phyloP scores from a whole-genome alignment of 148 eudicot species.

The Chenopodium album region DNA sequence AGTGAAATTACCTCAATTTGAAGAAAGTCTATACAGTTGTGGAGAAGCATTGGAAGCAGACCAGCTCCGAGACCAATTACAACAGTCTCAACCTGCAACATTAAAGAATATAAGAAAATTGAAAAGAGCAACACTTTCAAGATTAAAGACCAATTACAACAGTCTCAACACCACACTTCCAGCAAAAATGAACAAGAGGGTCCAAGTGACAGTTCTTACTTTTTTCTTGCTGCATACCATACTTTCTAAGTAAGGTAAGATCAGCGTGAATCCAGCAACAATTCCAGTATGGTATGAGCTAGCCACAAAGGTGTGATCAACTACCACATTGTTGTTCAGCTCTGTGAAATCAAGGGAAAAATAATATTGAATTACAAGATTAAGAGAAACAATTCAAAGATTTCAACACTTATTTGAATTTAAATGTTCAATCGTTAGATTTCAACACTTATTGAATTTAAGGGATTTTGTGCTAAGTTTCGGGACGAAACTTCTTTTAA shows the following conservation, averaged over 20 bases:
- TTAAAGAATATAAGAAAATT: conserved; percentile 1
- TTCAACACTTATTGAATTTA: too few species aligned
- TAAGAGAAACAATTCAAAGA: conserved; percentile 3
- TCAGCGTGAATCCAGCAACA: conserved; percentile 70
- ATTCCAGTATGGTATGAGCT: conserved; percentile 89
- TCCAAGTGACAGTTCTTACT: conserved; percentile 37
- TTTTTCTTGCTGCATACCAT: conserved; percentile 43
- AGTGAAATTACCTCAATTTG: conserved; percentile 53
- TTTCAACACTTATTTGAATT: neutral
- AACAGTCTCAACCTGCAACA: conserved; percentile 59
- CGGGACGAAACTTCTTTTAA: too few species aligned
- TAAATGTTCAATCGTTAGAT: neutral
- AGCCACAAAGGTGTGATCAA: conserved; percentile 75
- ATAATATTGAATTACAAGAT: conserved; percentile 5
- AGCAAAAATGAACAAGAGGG: conserved; percentile 1
- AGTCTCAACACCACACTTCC: neutral
- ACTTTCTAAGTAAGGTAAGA: conserved; percentile 56
- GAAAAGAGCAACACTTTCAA: neutral
- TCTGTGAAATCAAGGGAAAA: conserved; percentile 38
- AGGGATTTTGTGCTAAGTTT: too few species aligned
- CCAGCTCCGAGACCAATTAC: conserved; percentile 99
- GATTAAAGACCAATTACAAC: neutral
- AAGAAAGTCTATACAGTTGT: conserved; percentile 50
- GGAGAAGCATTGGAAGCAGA: conserved; percentile 90
- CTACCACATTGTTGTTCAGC: conserved; percentile 33